Percentiles rank a stretch among this genome's conserved stretches.
phyloP scores from a whole-genome alignment of 1,284 basidiomycete species.

The Retiboletus fuscus region DNA sequence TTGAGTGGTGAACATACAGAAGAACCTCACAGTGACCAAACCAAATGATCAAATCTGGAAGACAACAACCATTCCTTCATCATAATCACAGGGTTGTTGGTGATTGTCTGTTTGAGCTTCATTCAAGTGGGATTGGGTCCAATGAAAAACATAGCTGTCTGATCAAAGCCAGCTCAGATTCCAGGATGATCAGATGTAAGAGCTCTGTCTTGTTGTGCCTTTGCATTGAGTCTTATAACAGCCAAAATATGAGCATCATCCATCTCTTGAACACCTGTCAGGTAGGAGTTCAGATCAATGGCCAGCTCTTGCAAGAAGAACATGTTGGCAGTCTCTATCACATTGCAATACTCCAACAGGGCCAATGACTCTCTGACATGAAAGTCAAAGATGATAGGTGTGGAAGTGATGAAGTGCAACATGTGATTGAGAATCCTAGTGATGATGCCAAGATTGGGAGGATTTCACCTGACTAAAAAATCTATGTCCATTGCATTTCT shows the following conservation, averaged over 20 bases:
- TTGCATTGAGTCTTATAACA: slow-evolving; percentile 20
- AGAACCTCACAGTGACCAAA: background rate
- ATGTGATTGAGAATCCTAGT: slow-evolving; percentile 32
- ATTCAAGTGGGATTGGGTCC: slow-evolving; percentile 17
- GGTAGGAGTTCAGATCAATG: background rate
- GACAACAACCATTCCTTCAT: slow-evolving; percentile 21
- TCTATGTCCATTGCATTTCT: slow-evolving; percentile 22
- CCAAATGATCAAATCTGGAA: background rate
- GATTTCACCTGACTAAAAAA: slow-evolving; percentile 21
- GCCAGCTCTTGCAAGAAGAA: slow-evolving; percentile 35
- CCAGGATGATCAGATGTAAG: background rate
- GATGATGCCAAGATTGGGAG: slow-evolving; percentile 21
- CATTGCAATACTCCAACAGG: background rate
- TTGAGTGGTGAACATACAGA: slow-evolving; percentile 24
- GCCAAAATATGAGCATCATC: slow-evolving; percentile 9
- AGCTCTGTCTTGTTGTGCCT: slow-evolving; percentile 6
- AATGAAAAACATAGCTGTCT: slow-evolving; percentile 15
- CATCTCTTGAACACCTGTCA: background rate
- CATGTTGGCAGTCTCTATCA: slow-evolving; percentile 2
- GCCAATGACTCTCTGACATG: slow-evolving; percentile 30
- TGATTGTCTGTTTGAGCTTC: slow-evolving; percentile 13
- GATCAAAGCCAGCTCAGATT: background rate
- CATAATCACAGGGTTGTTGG: slow-evolving; percentile 1
- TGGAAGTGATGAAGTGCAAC: slow-evolving; percentile 13
- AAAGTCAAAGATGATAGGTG: slow-evolving; percentile 11